These are phyloP conservation scores for Kickxella alabastrina DNA, from an alignment of 192 early-diverging fungal genomes.

Conservation along the genomic window DNA sequence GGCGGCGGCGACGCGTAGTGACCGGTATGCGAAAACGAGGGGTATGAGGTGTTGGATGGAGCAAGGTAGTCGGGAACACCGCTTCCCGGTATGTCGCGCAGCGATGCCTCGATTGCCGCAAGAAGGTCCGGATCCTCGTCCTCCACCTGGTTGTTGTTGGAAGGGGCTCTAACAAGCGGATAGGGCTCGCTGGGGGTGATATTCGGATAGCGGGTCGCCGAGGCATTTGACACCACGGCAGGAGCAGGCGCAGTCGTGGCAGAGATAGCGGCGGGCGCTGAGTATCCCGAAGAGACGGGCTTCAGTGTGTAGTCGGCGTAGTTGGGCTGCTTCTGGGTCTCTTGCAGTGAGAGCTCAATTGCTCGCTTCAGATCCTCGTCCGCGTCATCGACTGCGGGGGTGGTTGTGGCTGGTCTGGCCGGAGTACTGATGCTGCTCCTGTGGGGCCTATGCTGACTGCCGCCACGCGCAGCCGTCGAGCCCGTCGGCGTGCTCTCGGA, in stretches of 20 bases:
- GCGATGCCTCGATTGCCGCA: conserved; percentile 75
- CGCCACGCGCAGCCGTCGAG: conserved; percentile 4
- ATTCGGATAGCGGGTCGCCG: conserved; percentile 8
- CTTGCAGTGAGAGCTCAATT: conserved; percentile 85
- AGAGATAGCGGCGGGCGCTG: not conserved
- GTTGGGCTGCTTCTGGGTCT: conserved; percentile 48
- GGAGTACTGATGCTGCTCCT: not conserved
- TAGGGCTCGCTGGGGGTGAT: conserved; percentile 24
- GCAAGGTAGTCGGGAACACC: conserved; percentile 23
- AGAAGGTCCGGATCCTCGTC: conserved; percentile 67
- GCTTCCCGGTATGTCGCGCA: conserved; percentile 54
- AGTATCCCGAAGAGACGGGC: conserved; percentile 1
- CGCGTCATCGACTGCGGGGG: conserved; percentile 54
- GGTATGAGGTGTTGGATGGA: conserved; percentile 5
- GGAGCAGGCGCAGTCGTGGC: not conserved
- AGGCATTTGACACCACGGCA: conserved; percentile 3
- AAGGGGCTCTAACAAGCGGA: conserved; percentile 29
- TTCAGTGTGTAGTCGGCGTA: conserved; percentile 38
- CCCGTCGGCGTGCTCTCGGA: conserved; percentile 7
- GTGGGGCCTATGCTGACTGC: not conserved
- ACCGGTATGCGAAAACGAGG: not conserved
- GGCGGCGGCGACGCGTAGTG: not conserved
- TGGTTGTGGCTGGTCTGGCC: conserved; percentile 3
- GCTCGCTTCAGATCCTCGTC: conserved; percentile 91
- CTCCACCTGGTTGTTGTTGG: conserved; percentile 35